Conservation (phyloP, 305 asterid genomes). For the Solanum hybrid region DNA sequence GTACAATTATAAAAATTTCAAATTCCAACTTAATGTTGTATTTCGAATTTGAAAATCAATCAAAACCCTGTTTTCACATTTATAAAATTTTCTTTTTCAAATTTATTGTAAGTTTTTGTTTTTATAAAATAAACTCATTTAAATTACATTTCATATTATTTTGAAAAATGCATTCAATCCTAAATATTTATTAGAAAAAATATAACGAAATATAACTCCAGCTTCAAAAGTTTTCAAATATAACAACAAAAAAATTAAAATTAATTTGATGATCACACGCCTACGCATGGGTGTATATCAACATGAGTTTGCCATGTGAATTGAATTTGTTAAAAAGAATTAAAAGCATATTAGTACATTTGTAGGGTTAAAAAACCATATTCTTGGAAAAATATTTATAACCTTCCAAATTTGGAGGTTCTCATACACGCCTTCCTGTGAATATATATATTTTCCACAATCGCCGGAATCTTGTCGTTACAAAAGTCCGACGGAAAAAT, state of each 20-base stretch:
- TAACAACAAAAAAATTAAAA: neutral
- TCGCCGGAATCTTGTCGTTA: neutral
- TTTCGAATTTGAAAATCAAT: neutral
- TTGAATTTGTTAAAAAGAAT: neutral
- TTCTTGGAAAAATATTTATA: neutral
- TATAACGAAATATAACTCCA: neutral
- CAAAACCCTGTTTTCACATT: neutral
- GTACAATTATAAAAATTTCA: neutral
- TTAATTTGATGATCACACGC: neutral
- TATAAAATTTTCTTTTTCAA: neutral
- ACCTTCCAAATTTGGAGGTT: neutral
- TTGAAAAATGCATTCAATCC: neutral
- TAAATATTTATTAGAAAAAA: neutral
- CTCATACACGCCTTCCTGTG: neutral
- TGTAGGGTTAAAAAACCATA: neutral
- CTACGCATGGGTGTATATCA: neutral
- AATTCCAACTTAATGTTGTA: neutral
- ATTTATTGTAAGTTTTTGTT: neutral
- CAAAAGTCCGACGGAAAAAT: neutral
- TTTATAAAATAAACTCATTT: neutral
- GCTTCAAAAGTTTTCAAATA: neutral
- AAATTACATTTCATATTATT: neutral
- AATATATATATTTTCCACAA: neutral
- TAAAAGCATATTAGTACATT: neutral
- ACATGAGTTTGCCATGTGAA: neutral